phyloP scores from a whole-genome alignment of 169 alveolate genomes.

The Eimeria necatrix region DNA sequence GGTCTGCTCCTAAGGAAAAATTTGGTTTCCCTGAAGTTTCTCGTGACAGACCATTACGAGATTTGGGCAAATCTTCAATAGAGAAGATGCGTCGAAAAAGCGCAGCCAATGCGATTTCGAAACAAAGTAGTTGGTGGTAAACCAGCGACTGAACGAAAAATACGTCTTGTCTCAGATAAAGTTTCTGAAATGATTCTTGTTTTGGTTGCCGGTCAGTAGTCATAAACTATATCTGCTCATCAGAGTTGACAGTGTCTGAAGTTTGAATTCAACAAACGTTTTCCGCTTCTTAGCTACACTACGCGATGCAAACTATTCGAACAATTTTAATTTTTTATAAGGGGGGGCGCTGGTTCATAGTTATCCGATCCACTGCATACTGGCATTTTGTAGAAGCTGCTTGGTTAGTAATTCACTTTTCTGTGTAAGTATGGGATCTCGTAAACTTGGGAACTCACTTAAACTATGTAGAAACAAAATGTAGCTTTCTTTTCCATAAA shows the following conservation, averaged over 20 bases:
- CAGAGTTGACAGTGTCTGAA: constrained; percentile 1
- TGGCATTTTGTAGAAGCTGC: neutral
- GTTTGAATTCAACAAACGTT: constrained; percentile 48
- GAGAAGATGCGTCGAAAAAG: neutral
- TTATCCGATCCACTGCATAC: neutral
- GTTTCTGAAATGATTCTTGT: neutral
- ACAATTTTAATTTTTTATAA: neutral
- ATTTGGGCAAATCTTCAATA: neutral
- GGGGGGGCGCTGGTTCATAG: neutral
- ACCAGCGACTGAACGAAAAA: constrained; percentile 70
- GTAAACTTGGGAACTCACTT: neutral
- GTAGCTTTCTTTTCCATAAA: too few species aligned
- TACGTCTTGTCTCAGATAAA: neutral
- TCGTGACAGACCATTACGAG: neutral
- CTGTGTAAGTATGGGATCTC: neutral
- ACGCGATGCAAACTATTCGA: neutral
- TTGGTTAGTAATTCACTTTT: neutral
- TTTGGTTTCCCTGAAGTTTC: neutral
- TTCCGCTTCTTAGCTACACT: neutral
- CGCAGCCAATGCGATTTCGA: neutral
- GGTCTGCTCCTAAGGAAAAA: neutral
- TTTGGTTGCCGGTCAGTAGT: constrained; percentile 35
- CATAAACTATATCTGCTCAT: constrained; percentile 17
- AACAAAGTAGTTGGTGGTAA: constrained; percentile 65
- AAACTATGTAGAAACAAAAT: too few species aligned